Base-by-base conservation (phyloP, 495 filamentous ascomycete species). In the Copromyces sp. region DNA sequence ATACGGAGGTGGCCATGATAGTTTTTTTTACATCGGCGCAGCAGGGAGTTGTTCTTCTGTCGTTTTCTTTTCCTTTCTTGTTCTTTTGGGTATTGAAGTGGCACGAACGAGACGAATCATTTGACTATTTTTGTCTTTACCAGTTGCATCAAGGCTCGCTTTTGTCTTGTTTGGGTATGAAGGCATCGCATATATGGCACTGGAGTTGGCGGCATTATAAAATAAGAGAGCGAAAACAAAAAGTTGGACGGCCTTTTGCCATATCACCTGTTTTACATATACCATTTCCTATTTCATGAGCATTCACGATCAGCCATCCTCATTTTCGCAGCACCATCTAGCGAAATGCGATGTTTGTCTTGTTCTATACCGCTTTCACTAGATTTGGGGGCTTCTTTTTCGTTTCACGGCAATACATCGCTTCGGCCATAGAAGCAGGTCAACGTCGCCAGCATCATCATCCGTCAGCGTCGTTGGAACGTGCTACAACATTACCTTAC, bases 161-260 rank as follows among this genome's bases (percentile, higher is more conserved):
- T 65, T 17, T 17, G 53, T 65, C 29, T 65, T 65, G 29, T 17
- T 65, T 35, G 53, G 53, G 29, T 65, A 65, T 17, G 53, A 65
- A 65, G 53, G 53, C 53, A 65, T 65, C 32, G 53, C 53, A 65
- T 65, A 65, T 65, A 65, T 37, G 53, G 53, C 53, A 61, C 53
- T 61, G 53, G 53, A 65, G 53, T 65, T 65, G 53, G 53, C 29
- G 53, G 53, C 53, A 65, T 7, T 17, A 65, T 35, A 65, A 65
- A 65, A 59, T 59, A 65, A 65, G 53, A 65, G 53, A 65, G 53
- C 53, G 53, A 65, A 65, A 65, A 65, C 53, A 65, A 65, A 65
- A 65, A 65, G 53, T 35, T 65, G 53, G 53, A 35, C 35, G 53
- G 53, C 1, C 29, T 65, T 65, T 65, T 65, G 29, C 53, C 35